A percentile compares a stretch with the other conserved stretches of the same genome.
Conservation (phyloP, 2,329 filamentous ascomycete species). For the Penicillium decumbens region DNA sequence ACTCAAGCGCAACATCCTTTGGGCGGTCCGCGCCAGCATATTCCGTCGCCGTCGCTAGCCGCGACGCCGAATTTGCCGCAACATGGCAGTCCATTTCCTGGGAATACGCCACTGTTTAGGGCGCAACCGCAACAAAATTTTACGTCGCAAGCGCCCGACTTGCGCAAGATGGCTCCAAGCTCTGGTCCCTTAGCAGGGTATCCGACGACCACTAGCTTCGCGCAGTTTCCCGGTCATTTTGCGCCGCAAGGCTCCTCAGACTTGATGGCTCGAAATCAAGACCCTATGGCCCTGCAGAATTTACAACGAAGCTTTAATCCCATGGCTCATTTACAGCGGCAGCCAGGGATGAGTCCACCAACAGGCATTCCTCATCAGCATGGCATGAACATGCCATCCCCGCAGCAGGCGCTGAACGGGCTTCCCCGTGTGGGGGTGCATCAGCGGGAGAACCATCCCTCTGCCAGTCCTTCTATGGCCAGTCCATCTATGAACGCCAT, state of each 20-base stretch:
- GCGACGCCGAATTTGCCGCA: constrained; percentile 23
- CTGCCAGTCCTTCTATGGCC: constrained; percentile 22
- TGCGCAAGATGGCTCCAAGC: constrained; percentile 33
- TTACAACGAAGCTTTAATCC: constrained; percentile 30
- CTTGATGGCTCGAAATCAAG: constrained; percentile 26
- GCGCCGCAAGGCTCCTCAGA: constrained; percentile 28
- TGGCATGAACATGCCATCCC: constrained; percentile 28
- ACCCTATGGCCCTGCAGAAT: constrained; percentile 29
- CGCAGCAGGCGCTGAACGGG: constrained; percentile 30
- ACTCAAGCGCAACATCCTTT: constrained; percentile 20
- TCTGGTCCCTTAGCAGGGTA: constrained; percentile 30
- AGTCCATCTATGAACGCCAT: constrained; percentile 23
- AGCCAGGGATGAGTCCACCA: constrained; percentile 27
- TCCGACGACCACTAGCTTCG: constrained; percentile 26
- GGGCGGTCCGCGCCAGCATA: constrained; percentile 24
- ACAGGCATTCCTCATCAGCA: constrained; percentile 28
- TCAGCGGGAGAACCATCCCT: constrained; percentile 19
- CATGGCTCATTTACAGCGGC: constrained; percentile 29
- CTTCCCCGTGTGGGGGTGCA: constrained; percentile 23
- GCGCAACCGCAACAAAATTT: constrained; percentile 27
- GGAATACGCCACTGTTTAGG: constrained; percentile 27
- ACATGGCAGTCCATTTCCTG: constrained; percentile 25
- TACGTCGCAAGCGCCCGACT: constrained; percentile 27
- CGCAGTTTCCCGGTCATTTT: constrained; percentile 28
- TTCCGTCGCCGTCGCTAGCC: constrained; percentile 30